A percentile compares a stretch with the other conserved stretches of the same genome.
phyloP scores from a whole-genome alignment of 2,329 filamentous ascomycete species.

The Hymenoscyphus salicellus region DNA sequence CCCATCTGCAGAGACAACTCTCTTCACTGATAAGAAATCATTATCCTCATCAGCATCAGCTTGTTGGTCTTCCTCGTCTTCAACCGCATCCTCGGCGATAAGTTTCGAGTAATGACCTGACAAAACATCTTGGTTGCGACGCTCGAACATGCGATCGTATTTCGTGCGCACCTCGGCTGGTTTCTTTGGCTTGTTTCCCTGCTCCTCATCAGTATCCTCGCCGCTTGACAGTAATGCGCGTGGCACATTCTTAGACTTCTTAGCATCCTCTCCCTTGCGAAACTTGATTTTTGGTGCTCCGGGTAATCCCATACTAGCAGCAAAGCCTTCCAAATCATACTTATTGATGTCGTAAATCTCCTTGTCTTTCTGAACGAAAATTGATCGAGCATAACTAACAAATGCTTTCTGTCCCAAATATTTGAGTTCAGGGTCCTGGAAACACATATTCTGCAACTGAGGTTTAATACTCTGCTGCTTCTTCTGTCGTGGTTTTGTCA shows the following conservation, averaged over 20 bases:
- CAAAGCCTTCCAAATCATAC: slow-evolving; percentile 81
- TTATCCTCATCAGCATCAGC: slow-evolving; percentile 65
- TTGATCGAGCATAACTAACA: slow-evolving; percentile 79
- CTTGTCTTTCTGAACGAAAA: slow-evolving; percentile 88
- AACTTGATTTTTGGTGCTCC: slow-evolving; percentile 93
- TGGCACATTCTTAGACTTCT: slow-evolving; percentile 81
- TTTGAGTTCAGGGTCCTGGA: slow-evolving; percentile 89
- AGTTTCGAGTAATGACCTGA: slow-evolving; percentile 92
- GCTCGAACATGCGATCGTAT: slow-evolving; percentile 96
- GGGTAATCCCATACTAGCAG: slow-evolving; percentile 80
- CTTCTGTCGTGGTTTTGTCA: slow-evolving; percentile 81
- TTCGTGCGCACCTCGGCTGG: slow-evolving; percentile 81
- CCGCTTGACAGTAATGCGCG: slow-evolving; percentile 64
- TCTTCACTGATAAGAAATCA: slow-evolving; percentile 86
- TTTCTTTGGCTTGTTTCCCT: slow-evolving; percentile 51
- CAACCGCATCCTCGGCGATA: slow-evolving; percentile 58
- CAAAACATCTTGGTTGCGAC: slow-evolving; percentile 91
- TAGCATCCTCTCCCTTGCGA: slow-evolving; percentile 82
- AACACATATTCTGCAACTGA: slow-evolving; percentile 90
- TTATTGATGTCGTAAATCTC: slow-evolving; percentile 82
- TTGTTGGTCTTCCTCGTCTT: slow-evolving; percentile 43
- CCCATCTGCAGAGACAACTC: slow-evolving; percentile 60
- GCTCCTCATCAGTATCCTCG: slow-evolving; percentile 57
- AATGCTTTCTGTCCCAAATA: slow-evolving; percentile 97
- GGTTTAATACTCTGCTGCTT: slow-evolving; percentile 85